These are phyloP conservation scores for Leccinum boreale DNA, from an alignment of 768 basidiomycete species.

Conservation along the genomic window DNA sequence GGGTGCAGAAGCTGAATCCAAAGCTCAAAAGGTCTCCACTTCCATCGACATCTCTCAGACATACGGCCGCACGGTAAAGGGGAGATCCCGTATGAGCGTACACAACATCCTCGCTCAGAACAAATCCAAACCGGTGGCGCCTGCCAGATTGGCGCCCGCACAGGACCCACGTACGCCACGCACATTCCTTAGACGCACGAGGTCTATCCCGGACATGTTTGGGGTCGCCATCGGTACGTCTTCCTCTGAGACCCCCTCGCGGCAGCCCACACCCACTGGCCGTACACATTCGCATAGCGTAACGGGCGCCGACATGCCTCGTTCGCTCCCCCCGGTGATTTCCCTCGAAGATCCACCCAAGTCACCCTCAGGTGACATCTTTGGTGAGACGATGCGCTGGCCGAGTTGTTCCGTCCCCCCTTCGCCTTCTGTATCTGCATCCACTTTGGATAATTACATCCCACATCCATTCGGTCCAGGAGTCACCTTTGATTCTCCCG, in stretches of 20 bases:
- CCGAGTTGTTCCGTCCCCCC: constrained; percentile 31
- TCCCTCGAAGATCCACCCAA: constrained; percentile 28
- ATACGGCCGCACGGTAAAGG: constrained; percentile 38
- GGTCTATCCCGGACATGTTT: constrained; percentile 65
- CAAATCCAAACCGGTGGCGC: constrained; percentile 43
- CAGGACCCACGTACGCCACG: constrained; percentile 37
- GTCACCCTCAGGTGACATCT: constrained; percentile 46
- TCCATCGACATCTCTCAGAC: constrained; percentile 36
- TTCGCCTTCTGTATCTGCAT: constrained; percentile 31
- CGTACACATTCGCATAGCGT: constrained; percentile 79
- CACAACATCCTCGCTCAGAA: constrained; percentile 50
- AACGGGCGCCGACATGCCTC: constrained; percentile 63
- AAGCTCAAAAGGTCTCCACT: constrained; percentile 31
- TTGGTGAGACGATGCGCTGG: constrained; percentile 68
- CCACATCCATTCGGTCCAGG: constrained; percentile 62
- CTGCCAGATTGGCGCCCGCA: constrained; percentile 24
- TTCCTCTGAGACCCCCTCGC: constrained; percentile 32
- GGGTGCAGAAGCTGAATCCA: constrained; percentile 49
- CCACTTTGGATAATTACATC: constrained; percentile 30
- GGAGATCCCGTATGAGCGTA: constrained; percentile 68
- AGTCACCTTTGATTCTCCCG: constrained; percentile 59
- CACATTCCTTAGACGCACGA: constrained; percentile 63
- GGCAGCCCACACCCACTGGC: constrained; percentile 37
- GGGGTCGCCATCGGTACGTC: constrained; percentile 21
- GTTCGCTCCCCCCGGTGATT: constrained; percentile 27